Percentiles rank a stretch among this genome's conserved stretches.
These are phyloP conservation scores for Cadophora gregata DNA, from an alignment of 2,329 filamentous ascomycete genomes.

Conservation along the genomic window DNA sequence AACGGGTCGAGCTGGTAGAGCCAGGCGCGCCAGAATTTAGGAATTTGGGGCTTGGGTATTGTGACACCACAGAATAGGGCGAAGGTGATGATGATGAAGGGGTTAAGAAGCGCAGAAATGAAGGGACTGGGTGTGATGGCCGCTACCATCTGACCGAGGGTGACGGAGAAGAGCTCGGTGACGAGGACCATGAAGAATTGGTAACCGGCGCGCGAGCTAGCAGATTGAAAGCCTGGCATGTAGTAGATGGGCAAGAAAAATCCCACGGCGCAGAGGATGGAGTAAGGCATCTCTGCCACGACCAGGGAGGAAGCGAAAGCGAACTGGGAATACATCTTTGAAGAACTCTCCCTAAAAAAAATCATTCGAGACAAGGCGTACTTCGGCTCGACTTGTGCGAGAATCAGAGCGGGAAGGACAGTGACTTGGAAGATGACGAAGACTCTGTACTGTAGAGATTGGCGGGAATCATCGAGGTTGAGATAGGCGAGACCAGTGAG, in stretches of 20 bases:
- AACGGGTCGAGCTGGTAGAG: slow-evolving; percentile 84
- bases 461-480: slow-evolving; percentile 75
- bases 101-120: slow-evolving; percentile 80
- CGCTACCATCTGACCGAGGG: slow-evolving; percentile 76
- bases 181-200: slow-evolving; percentile 86
- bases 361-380: slow-evolving; percentile 81
- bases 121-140: slow-evolving; percentile 80
- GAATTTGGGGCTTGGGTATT: slow-evolving; percentile 79
- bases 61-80: slow-evolving; percentile 88
- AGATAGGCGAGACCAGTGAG: slow-evolving; percentile 82
- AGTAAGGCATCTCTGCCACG: slow-evolving; percentile 86
- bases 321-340: slow-evolving; percentile 84
- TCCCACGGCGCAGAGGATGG: slow-evolving; percentile 75
- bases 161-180: slow-evolving; percentile 84
- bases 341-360: slow-evolving; percentile 84
- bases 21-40: slow-evolving; percentile 79
- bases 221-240: slow-evolving; percentile 74
- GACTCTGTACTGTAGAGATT: slow-evolving; percentile 82
- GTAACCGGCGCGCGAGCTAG: slow-evolving; percentile 74
- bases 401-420: slow-evolving; percentile 81
- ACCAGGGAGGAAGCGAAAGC: slow-evolving; percentile 81
- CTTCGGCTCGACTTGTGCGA: slow-evolving; percentile 84
- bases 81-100: slow-evolving; percentile 83
- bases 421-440: slow-evolving; percentile 93
- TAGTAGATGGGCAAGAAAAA: slow-evolving; percentile 89